Percentiles rank a stretch among this genome's conserved stretches.
phyloP scores from a whole-genome alignment of 2,329 filamentous ascomycete genomes.

The Trichoderma koningiopsis region DNA sequence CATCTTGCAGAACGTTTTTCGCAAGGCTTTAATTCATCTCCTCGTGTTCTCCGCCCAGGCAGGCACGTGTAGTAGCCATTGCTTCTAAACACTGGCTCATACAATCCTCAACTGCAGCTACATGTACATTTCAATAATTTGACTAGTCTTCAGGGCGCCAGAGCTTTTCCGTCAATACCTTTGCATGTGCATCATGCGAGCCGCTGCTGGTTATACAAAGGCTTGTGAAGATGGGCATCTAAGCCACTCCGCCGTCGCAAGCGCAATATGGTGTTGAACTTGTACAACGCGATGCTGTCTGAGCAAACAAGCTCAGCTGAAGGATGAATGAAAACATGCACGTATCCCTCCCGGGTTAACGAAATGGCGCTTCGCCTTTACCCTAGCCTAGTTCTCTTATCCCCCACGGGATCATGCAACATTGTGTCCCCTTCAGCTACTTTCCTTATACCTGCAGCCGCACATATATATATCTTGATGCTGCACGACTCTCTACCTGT shows the following conservation, averaged over 20 bases:
- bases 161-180: not conserved
- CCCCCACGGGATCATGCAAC: constrained; percentile 7
- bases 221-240: not conserved
- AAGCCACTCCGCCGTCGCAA: constrained; percentile 10
- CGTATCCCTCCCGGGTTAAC: not conserved
- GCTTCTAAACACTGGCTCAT: too few species aligned
- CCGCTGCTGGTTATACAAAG: constrained; percentile 11
- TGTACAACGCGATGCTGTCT: not conserved
- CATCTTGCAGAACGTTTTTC: not conserved
- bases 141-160: not conserved
- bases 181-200: not conserved
- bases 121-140: too few species aligned
- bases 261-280: not conserved
- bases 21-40: not conserved
- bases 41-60: not conserved
- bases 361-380: not conserved
- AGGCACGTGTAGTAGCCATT: too few species aligned
- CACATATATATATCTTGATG: not conserved
- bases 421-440: not conserved
- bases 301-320: not conserved
- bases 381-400: not conserved
- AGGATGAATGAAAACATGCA: not conserved
- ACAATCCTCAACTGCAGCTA: too few species aligned
- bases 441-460: not conserved
- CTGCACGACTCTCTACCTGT: not conserved